These are phyloP conservation scores for Paecilomyces formosus DNA, from an alignment of 2,329 filamentous ascomycete species.

Conservation along the genomic window DNA sequence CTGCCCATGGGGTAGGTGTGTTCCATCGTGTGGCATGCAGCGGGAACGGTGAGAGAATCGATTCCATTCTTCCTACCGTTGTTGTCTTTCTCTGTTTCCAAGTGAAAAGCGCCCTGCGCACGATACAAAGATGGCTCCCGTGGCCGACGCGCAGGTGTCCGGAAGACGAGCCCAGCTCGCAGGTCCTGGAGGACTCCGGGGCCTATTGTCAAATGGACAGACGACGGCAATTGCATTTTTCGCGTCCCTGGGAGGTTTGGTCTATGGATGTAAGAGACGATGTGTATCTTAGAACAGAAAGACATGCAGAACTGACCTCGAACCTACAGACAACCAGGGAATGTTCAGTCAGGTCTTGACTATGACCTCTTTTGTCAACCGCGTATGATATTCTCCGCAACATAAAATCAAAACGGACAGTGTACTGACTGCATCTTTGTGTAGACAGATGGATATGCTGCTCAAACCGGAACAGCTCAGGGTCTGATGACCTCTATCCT, in stretches of 20 bases:
- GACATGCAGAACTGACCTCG: not conserved
- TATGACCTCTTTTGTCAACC: slow-evolving; percentile 40
- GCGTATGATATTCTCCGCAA: slow-evolving; percentile 34
- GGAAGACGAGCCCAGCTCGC: slow-evolving; percentile 26
- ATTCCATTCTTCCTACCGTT: not conserved
- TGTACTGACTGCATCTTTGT: not conserved
- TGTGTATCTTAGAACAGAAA: not conserved
- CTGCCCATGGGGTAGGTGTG: not conserved
- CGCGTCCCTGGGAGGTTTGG: slow-evolving; percentile 44
- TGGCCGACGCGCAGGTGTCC: slow-evolving; percentile 17
- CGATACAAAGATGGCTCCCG: slow-evolving; percentile 4
- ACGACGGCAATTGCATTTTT: slow-evolving; percentile 51
- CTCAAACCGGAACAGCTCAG: slow-evolving; percentile 16
- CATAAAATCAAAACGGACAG: not conserved
- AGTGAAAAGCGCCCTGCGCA: not conserved
- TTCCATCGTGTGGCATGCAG: not conserved
- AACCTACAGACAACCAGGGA: slow-evolving; percentile 55
- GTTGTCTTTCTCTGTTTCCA: not conserved
- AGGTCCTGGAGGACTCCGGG: slow-evolving; percentile 38
- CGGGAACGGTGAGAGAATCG: not conserved
- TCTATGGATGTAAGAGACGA: slow-evolving; percentile 50
- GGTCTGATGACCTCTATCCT: slow-evolving; percentile 34
- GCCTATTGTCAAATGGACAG: slow-evolving; percentile 45
- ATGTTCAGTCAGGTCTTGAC: slow-evolving; percentile 64
- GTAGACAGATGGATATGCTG: slow-evolving; percentile 21